A percentile compares a stretch with the other conserved stretches of the same genome.
Conservation (phyloP, 768 basidiomycete genomes). For the Tricholoma bakamatsutake region DNA sequence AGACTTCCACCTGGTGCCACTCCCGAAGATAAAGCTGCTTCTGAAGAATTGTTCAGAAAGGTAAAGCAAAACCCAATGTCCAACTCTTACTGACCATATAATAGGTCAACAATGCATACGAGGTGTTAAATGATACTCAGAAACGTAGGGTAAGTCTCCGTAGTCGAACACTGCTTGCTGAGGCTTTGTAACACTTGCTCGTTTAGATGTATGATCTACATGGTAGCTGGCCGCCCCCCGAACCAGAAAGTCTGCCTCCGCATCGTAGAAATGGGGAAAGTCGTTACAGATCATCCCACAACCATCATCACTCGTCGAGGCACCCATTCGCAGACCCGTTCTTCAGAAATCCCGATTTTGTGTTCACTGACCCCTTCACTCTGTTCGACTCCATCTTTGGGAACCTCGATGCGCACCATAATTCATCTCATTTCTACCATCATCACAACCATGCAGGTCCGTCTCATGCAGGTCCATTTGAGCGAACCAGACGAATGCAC, state of each 20-base stretch:
- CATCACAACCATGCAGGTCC: constrained; percentile 21
- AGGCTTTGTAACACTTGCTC: not conserved
- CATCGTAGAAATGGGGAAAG: constrained; percentile 4
- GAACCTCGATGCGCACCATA: constrained; percentile 27
- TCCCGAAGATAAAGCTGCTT: constrained; percentile 46
- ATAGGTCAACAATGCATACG: constrained; percentile 75
- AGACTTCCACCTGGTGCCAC: constrained; percentile 54
- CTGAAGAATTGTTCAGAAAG: constrained; percentile 52
- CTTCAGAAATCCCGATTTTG: constrained; percentile 32
- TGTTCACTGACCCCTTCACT: constrained; percentile 70
- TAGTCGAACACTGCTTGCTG: not conserved
- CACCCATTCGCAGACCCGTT: constrained; percentile 37
- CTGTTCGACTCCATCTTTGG: constrained; percentile 72
- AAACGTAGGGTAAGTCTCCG: constrained; percentile 44
- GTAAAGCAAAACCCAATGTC: constrained; percentile 17
- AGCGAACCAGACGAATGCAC: constrained; percentile 27
- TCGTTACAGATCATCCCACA: constrained; percentile 17
- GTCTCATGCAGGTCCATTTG: constrained; percentile 25
- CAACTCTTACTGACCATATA: constrained; percentile 5
- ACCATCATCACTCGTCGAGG: constrained; percentile 17
- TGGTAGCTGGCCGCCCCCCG: constrained; percentile 71
- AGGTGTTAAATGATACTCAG: constrained; percentile 57
- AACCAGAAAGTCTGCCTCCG: constrained; percentile 18
- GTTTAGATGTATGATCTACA: constrained; percentile 61
- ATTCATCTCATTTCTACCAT: constrained; percentile 18